Percentiles rank a stretch among this genome's conserved stretches.
phyloP scores from a whole-genome alignment of 2,329 filamentous ascomycete species.

The Arachnomyces sp. region DNA sequence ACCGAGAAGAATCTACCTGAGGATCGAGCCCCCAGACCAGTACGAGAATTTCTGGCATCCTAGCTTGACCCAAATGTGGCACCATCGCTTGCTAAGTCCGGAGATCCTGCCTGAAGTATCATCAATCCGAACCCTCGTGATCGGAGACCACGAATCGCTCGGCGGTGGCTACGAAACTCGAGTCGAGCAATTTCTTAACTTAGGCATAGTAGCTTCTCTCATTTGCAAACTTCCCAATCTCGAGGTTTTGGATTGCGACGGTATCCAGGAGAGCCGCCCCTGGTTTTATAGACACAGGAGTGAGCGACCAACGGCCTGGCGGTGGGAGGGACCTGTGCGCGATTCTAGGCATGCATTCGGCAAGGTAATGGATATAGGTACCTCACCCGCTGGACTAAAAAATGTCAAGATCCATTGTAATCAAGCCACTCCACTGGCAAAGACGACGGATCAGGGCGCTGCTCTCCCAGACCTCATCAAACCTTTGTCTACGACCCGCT shows the following conservation, averaged over 20 bases:
- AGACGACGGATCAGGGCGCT: not conserved
- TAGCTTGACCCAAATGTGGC: not conserved
- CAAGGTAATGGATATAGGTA: slow-evolving; percentile 1
- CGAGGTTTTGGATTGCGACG: slow-evolving; percentile 3
- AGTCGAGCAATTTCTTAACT: slow-evolving; percentile 1
- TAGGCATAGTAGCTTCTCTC: slow-evolving; percentile 4
- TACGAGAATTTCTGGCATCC: not conserved
- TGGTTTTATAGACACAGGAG: not conserved
- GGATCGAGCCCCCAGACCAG: slow-evolving; percentile 3
- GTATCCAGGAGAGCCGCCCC: slow-evolving; percentile 4
- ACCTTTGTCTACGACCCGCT: slow-evolving; percentile 6
- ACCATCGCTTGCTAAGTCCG: slow-evolving; percentile 4
- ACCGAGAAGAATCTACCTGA: slow-evolving; percentile 1
- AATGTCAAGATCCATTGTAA: slow-evolving; percentile 1
- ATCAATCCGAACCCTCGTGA: not conserved
- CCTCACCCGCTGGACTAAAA: slow-evolving; percentile 3
- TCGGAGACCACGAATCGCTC: not conserved
- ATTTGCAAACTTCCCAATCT: slow-evolving; percentile 8
- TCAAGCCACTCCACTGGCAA: too few relatives aligned
- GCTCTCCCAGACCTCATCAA: slow-evolving; percentile 3
- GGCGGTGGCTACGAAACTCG: not conserved
- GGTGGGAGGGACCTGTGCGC: slow-evolving; percentile 5
- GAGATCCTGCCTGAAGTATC: slow-evolving; percentile 2
- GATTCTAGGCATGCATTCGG: slow-evolving; percentile 8
- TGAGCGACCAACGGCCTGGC: slow-evolving; percentile 1